phyloP scores from a whole-genome alignment of 2,329 filamentous ascomycete genomes.

The Aspergillus floridensis region DNA sequence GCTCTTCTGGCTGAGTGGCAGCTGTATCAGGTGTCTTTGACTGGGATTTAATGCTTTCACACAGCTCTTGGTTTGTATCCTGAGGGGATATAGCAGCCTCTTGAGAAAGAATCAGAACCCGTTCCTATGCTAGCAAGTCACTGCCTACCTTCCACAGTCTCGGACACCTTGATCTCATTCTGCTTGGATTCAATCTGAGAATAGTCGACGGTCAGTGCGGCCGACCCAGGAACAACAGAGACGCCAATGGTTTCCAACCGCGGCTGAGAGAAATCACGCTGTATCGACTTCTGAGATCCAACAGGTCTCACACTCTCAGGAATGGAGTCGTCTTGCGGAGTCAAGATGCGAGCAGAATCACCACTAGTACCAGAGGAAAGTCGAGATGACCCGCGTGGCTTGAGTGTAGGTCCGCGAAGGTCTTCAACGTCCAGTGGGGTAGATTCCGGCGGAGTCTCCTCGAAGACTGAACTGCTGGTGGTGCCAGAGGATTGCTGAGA shows the following conservation, averaged over 20 bases:
- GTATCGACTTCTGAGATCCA: slow-evolving; percentile 12
- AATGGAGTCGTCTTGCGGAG: not conserved
- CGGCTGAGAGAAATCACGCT: slow-evolving; percentile 38
- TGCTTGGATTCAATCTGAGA: not conserved
- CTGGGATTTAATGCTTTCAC: not conserved
- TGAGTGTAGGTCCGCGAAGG: not conserved
- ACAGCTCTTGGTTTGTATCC: not conserved
- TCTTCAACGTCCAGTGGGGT: not conserved
- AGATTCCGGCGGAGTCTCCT: not conserved
- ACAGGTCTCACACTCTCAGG: not conserved
- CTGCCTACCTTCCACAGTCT: not conserved
- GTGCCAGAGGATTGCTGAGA: not conserved
- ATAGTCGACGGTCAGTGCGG: slow-evolving; percentile 2
- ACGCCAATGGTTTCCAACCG: slow-evolving; percentile 16
- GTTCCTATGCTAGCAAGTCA: not conserved
- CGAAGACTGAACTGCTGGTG: not conserved
- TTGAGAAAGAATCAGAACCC: not conserved
- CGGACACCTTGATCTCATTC: not conserved
- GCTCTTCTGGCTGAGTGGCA: not conserved
- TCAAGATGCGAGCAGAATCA: not conserved
- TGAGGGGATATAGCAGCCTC: not conserved
- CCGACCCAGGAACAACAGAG: slow-evolving; percentile 4
- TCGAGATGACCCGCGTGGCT: not conserved
- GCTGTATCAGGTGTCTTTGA: not conserved
- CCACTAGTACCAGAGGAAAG: not conserved